Evolutionary conservation across 208 protist species (phyloP).

Genomic region (Angomonas ambiguus): DNA sequence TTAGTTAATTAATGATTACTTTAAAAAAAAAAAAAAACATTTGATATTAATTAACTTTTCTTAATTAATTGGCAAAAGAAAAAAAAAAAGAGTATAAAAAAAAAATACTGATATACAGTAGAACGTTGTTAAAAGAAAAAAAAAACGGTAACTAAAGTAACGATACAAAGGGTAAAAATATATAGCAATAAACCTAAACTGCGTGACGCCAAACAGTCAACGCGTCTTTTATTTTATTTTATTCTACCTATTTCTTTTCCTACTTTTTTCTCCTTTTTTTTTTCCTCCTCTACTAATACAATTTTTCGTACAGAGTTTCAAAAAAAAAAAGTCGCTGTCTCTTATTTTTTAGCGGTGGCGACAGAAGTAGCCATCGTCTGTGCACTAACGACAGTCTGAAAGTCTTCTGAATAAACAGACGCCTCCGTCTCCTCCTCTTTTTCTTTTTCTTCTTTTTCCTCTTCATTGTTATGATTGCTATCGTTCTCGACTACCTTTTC

Average conservation of each 20-base stretch:
- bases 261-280: too few relatives aligned
- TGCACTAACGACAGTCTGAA: slow-evolving; percentile 1
- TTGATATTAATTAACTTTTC: not conserved
- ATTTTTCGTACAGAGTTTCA: too few relatives aligned
- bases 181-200: not conserved
- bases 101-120: not conserved
- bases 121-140: slow-evolving; percentile 4
- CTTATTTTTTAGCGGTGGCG: not conserved
- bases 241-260: not conserved
- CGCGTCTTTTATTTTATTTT: too few relatives aligned
- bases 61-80: slow-evolving; percentile 3
- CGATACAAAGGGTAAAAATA: slow-evolving; percentile 2
- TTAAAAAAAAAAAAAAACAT: not conserved
- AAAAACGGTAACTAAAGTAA: too few relatives aligned
- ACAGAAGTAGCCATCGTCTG: not conserved
- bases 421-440: too few relatives aligned
- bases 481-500: too few relatives aligned
- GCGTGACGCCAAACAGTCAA: too few relatives aligned
- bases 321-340: not conserved
- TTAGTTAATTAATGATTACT: not conserved
- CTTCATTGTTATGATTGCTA: too few relatives aligned
- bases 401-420: too few relatives aligned
- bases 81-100: not conserved
- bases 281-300: too few relatives aligned
- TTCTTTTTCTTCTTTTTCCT: too few relatives aligned